phyloP scores from a whole-genome alignment of 352 stramenopile species.

The Phytopythium cucurbitacearum region DNA sequence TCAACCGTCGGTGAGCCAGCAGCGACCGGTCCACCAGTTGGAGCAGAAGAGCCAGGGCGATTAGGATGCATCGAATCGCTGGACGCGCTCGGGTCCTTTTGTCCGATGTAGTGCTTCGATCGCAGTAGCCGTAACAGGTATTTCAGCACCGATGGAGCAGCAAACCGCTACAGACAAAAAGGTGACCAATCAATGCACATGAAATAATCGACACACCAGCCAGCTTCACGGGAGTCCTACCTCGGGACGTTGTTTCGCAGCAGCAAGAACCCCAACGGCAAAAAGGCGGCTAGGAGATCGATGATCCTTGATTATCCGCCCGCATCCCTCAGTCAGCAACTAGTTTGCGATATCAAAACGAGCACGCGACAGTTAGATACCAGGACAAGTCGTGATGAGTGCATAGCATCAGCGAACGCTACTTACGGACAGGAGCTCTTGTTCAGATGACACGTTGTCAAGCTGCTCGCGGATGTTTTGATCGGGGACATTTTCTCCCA shows the following conservation, averaged over 20 bases:
- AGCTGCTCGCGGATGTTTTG: conserved; percentile 49
- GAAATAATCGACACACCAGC: background rate
- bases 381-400: background rate
- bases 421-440: conserved; percentile 49
- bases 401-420: background rate
- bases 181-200: background rate
- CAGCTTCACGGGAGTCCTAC: conserved; percentile 9
- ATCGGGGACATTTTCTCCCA: conserved; percentile 33
- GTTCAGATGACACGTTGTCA: conserved; percentile 24
- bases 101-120: conserved; percentile 74
- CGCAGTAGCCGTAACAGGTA: conserved; percentile 72
- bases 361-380: no score
- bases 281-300: conserved; percentile 55
- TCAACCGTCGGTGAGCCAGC: conserved; percentile 19
- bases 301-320: conserved; percentile 48
- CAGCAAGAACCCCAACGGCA: conserved; percentile 50
- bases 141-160: conserved; percentile 56
- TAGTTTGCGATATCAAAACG: conserved; percentile 9
- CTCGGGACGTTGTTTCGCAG: conserved; percentile 48
- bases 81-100: conserved; percentile 21
- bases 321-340: conserved; percentile 48
- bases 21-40: conserved; percentile 4
- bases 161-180: conserved; percentile 32
- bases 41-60: background rate
- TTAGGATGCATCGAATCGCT: background rate